Evolutionary conservation across 768 basidiomycete species (phyloP).

Genomic region (Hypholoma sublateritium): DNA sequence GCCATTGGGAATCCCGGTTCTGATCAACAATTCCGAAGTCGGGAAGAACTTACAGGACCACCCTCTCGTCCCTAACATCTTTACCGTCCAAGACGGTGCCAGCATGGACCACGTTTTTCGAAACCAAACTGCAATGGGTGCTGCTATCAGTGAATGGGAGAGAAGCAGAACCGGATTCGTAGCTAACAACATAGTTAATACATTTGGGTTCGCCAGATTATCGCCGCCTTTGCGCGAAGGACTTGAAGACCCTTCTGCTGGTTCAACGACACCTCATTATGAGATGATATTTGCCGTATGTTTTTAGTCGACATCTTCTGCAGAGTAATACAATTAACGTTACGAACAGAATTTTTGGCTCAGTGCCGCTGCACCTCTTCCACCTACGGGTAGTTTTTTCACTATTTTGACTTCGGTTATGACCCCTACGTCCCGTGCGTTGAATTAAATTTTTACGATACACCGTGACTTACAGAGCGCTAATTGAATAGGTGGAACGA

Average conservation of each 20-base stretch:
- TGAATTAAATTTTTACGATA: not conserved
- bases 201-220: constrained; percentile 29
- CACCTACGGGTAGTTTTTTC: constrained; percentile 28
- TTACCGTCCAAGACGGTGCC: constrained; percentile 20
- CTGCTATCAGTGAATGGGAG: constrained; percentile 24
- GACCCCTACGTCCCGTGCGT: constrained; percentile 35
- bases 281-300: constrained; percentile 31
- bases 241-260: constrained; percentile 27
- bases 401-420: constrained; percentile 23
- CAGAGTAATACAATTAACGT: not conserved
- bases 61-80: constrained; percentile 22
- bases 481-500: constrained; percentile 28
- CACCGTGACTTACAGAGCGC: not conserved
- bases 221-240: constrained; percentile 22
- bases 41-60: constrained; percentile 50
- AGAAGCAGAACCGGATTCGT: constrained; percentile 25
- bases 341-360: constrained; percentile 12
- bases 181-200: constrained; percentile 24
- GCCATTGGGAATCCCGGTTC: constrained; percentile 32
- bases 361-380: constrained; percentile 8
- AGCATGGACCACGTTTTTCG: constrained; percentile 25
- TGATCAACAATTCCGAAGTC: constrained; percentile 38
- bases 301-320: not conserved
- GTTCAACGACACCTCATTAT: constrained; percentile 28
- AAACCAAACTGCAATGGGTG: constrained; percentile 12